Base-by-base conservation (phyloP, 1,284 basidiomycete genomes). In the Chiua sp. region DNA sequence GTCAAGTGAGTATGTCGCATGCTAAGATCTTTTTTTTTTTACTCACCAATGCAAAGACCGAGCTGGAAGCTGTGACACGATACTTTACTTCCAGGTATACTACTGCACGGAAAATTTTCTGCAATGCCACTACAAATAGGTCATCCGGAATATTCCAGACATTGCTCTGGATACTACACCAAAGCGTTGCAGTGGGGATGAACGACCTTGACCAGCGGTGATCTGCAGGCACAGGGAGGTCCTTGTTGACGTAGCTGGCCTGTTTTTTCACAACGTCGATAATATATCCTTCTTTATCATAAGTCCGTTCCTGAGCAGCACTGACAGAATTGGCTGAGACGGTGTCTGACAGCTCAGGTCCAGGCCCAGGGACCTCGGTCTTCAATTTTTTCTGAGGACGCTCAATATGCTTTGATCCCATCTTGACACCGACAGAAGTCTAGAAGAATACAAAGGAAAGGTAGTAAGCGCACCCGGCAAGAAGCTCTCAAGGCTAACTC, bases 81-180 rank as follows among this genome's bases (percentile, higher is more conserved):
- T 61, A 61, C 13, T 62, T 61, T 32, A 62, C 4, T 1, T 46
- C 18, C 0, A 49, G 60, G 28, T 61, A 61, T 6, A 62, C 7
- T 0, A 4, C n/a, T n/a, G n/a, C 4, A 18, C 47, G 5, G n/a
- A 61, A 61, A 33, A 61, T 46, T 0, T 12, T 15, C 16, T 61
- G 44, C 7, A 61, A 10, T 3, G 59, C 51, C 0, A 6, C n/a
- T 22, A 20, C 10, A 2, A 59, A 47, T 30, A 35, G 7, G 4
- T 57, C 4, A 2, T 59, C 30, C 0, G 39, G 30, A 12, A 51
- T 39, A 35, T 44, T 49, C 57, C 57, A 56, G 4, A 57, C 4
- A 2, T 49, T 57, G 4, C 0, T 4, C 30, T 50, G 57, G 11
- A 12, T 35, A 4, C 57, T 59, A 30, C 55, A 59, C 53, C 57